These are phyloP conservation scores for Rosa chinensis DNA, from an alignment of 306 rosid genomes.

Conservation along the genomic window DNA sequence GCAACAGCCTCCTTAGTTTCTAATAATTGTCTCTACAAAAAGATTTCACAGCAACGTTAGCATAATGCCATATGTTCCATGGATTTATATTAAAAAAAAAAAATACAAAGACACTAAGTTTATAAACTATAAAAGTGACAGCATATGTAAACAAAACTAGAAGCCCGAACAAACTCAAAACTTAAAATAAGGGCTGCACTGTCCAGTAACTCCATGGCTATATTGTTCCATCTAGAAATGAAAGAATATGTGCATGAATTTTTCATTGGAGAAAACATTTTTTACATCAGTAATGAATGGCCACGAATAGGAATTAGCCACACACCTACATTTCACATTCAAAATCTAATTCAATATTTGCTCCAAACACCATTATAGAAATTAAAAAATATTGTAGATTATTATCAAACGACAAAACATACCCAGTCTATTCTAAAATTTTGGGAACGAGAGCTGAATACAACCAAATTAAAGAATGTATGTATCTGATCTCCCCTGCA, in stretches of 20 bases:
- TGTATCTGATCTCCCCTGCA: neutral
- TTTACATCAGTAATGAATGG: neutral
- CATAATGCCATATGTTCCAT: neutral
- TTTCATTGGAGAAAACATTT: neutral
- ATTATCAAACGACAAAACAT: neutral
- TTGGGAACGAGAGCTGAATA: neutral
- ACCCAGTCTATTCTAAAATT: neutral
- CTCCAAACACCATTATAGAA: neutral
- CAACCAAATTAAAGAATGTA: neutral
- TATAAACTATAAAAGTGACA: neutral
- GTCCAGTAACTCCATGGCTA: neutral
- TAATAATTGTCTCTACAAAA: conserved; percentile 65
- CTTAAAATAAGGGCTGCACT: neutral
- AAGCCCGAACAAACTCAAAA: neutral
- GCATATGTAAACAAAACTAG: neutral
- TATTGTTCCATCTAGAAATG: neutral
- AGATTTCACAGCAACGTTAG: neutral
- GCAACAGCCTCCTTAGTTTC: conserved; percentile 85
- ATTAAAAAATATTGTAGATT: neutral
- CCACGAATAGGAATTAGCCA: neutral
- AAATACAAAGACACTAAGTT: neutral
- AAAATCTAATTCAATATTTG: neutral
- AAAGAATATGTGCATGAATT: neutral
- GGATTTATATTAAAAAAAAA: neutral
- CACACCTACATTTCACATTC: neutral